These are phyloP conservation scores for Phytophthora colocasiae DNA, from an alignment of 352 stramenopile species.

Conservation along the genomic window DNA sequence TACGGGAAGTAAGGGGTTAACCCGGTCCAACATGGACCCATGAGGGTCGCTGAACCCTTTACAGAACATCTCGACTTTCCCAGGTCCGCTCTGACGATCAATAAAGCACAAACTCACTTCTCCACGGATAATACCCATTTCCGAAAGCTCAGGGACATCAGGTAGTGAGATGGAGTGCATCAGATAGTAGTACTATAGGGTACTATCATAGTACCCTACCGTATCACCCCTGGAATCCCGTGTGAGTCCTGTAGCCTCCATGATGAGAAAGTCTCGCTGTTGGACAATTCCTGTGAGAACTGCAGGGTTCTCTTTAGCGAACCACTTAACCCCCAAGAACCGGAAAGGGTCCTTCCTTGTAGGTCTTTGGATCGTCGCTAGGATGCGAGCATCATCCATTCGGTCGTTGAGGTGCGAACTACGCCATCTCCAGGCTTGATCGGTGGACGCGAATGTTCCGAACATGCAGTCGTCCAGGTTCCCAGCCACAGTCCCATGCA, in stretches of 20 bases:
- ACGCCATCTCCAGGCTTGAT: slow-evolving; percentile 49
- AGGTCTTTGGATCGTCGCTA: slow-evolving; percentile 44
- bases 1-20: too few relatives aligned
- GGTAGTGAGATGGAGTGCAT: slow-evolving; percentile 60
- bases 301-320: slow-evolving; percentile 51
- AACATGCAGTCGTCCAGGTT: slow-evolving; percentile 56
- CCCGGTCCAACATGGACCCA: slow-evolving; percentile 51
- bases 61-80: slow-evolving; percentile 49
- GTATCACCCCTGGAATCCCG: slow-evolving; percentile 43
- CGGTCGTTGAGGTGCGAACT: slow-evolving; percentile 57
- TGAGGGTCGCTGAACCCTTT: slow-evolving; percentile 57
- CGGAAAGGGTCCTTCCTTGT: slow-evolving; percentile 50
- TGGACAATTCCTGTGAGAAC: slow-evolving; percentile 50
- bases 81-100: slow-evolving; percentile 34
- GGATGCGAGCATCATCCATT: slow-evolving; percentile 49
- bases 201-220: slow-evolving; percentile 56
- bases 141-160: slow-evolving; percentile 40
- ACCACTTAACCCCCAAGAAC: slow-evolving; percentile 66
- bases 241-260: slow-evolving; percentile 50
- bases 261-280: slow-evolving; percentile 54
- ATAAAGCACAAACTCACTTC: slow-evolving; percentile 61
- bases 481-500: slow-evolving; percentile 47
- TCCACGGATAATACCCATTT: slow-evolving; percentile 51
- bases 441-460: slow-evolving; percentile 45
- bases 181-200: too few relatives aligned